Base-by-base conservation (phyloP, 2,329 filamentous ascomycete species). In the Aspergillus versicolor region DNA sequence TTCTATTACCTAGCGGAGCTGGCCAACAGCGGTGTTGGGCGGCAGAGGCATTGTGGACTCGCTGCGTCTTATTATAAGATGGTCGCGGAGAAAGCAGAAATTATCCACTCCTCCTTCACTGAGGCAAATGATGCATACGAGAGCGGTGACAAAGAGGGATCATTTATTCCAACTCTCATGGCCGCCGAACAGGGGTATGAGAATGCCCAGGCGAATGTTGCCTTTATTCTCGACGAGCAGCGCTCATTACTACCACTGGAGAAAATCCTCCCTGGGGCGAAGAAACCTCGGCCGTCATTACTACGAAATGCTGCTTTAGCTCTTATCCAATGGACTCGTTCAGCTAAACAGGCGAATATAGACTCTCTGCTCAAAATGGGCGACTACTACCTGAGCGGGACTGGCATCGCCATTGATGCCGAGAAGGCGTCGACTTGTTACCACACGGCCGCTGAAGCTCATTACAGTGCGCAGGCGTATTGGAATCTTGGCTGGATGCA, bases 401-500 rank as follows among this genome's bases (percentile, higher is more conserved):
- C 92, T 22, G 93, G 93, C 3, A 84, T 89, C 0, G 78, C 84
- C 7, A 67, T 79, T 0, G 89, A 95, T 63, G 78, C 89, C 17
- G 88, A 92, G 65, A 96, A 96, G 73, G 95, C 95, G 5, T 92
- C 92, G 0, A 87, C 89, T 44, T 99, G 94, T 77, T 99, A 99
- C 68, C 88, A 90, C 52, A 90, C 91, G 4, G 94, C 94, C 1
- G 92, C 92, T 0, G 94, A 99, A 70, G 92, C 90, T 58, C 87
- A 93, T 65, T 89, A 92, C 69, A 96, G 91, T 65, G 94, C 93
- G 2, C 95, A 99, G 75, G 94, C 95, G 13, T 85, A 97, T 56
- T 99, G 92, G 84, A 97, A 99, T 67, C 81, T 99, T 13, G 95
- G 94, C 5, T 99, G 94, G 94, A 97, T 99, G 93, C 92, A 99